Base-by-base conservation (phyloP, 108 stramenopile genomes). In the Cyclotella baltica region DNA sequence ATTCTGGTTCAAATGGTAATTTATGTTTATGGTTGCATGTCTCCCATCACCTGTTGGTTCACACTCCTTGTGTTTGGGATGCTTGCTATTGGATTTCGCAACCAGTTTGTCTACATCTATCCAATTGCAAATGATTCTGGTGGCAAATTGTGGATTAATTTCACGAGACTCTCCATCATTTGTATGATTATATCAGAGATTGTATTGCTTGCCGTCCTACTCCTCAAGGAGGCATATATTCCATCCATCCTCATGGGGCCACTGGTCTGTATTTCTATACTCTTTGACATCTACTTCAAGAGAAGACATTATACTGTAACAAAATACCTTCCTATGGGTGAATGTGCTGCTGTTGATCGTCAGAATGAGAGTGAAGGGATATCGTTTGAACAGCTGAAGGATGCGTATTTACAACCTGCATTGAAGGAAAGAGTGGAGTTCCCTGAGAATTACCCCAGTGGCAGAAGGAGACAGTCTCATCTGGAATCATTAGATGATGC, bases 51-150 rank as follows among this genome's bases (percentile, higher is more conserved):
- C 0, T 62, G 76, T 28, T 80, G 81, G 53, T 87, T 93, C 53
- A 53, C 85, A 28, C 61, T 76, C 1, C 13, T 83, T n/a, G 83
- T 88, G 50, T 92, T 89, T 72, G 23, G 81, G 3, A 33, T 88
- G 8, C 80, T 90, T 71, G 76, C 73, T 0, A 76, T 86, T 46
- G 79, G 56, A 18, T 89, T 86, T 62, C 85, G 88, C 25, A 75
- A 89, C 70, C 90, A 93, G 52, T 84, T 90, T 35, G 75, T 93
- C 15, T 93, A 79, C 67, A 87, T 88, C 11, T 93, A 93, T 57
- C 87, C 87, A 0, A 79, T 86, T 16, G 65, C 67, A 27, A 86
- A 88, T 27, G 92, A 93, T 69, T 74, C 71, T 66, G 92, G 92
- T 52, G 92, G 92, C 4, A 81, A 87, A 46, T 55, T 93, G 6